Percentiles rank a stretch among this genome's conserved stretches.
Conservation (phyloP, 192 early-diverging fungal species). For the Coemansia sp. region DNA sequence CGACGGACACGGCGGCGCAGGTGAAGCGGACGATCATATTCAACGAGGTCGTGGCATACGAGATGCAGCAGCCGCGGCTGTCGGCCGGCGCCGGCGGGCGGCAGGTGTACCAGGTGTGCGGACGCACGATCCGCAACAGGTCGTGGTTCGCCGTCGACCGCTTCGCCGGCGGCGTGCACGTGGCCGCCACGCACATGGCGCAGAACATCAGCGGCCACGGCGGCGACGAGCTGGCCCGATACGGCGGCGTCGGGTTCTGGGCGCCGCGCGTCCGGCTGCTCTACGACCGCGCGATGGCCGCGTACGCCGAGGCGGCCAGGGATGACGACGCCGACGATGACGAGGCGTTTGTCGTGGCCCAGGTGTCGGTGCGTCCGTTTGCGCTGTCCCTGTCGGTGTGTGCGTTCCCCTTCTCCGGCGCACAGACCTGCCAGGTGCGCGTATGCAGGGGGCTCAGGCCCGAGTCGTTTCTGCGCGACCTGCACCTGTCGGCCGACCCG, state of each 20-base stretch:
- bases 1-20: constrained; percentile 12
- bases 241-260: constrained; percentile 33
- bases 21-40: constrained; percentile 40
- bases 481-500: constrained; percentile 32
- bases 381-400: constrained; percentile 24
- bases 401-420: constrained; percentile 32
- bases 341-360: constrained; percentile 34
- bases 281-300: constrained; percentile 17
- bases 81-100: constrained; percentile 17
- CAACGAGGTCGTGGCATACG: constrained; percentile 32
- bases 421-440: constrained; percentile 38
- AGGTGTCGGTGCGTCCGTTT: constrained; percentile 29
- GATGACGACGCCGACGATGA: constrained; percentile 26
- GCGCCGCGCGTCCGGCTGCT: constrained; percentile 38
- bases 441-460: constrained; percentile 31
- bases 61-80: constrained; percentile 34
- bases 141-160: constrained; percentile 17
- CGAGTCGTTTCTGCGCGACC: constrained; percentile 27
- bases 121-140: constrained; percentile 27
- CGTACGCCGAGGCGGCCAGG: constrained; percentile 9
- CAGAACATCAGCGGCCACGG: constrained; percentile 27
- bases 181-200: constrained; percentile 33
- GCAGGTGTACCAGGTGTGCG: constrained; percentile 34
- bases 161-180: constrained; percentile 25
- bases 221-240: constrained; percentile 26